Conservation (phyloP, 352 stramenopile species). For the Phytopythium montanum region DNA sequence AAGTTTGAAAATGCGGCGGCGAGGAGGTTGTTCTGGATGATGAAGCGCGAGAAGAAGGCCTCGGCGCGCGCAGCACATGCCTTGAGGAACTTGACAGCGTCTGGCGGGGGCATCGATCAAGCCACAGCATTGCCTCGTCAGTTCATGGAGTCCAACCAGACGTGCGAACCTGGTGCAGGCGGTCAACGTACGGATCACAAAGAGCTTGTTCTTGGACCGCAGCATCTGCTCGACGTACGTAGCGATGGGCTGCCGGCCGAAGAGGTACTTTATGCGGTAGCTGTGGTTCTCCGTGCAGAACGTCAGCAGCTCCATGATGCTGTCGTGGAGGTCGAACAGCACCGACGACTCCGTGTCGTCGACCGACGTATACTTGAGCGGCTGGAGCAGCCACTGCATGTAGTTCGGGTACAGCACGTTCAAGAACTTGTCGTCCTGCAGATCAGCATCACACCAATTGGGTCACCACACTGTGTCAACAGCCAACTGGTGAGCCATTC, state of each 20-base stretch:
- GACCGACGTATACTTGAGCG: constrained; percentile 54
- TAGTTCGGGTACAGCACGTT: constrained; percentile 87
- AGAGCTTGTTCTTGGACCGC: constrained; percentile 79
- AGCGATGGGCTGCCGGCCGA: constrained; percentile 72
- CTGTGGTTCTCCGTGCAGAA: constrained; percentile 83
- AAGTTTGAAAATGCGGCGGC: constrained; percentile 51
- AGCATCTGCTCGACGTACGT: constrained; percentile 75
- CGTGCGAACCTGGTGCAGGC: background rate
- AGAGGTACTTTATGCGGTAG: constrained; percentile 87
- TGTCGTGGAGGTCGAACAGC: constrained; percentile 77
- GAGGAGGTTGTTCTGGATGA: constrained; percentile 77
- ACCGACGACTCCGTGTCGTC: constrained; percentile 28
- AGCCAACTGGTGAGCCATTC: background rate
- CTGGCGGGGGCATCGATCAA: constrained; percentile 19
- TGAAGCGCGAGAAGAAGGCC: constrained; percentile 79
- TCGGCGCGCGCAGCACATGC: constrained; percentile 70
- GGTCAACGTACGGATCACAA: constrained; percentile 63
- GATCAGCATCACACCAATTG: background rate
- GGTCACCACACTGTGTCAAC: background rate
- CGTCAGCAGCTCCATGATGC: constrained; percentile 83
- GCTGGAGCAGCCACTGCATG: constrained; percentile 82
- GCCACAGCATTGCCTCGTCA: constrained; percentile 4
- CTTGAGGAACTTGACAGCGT: constrained; percentile 76
- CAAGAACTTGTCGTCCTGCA: constrained; percentile 83
- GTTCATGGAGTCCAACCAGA: background rate